Conservation (phyloP, 805 yeast genomes). For the Candida orba region DNA sequence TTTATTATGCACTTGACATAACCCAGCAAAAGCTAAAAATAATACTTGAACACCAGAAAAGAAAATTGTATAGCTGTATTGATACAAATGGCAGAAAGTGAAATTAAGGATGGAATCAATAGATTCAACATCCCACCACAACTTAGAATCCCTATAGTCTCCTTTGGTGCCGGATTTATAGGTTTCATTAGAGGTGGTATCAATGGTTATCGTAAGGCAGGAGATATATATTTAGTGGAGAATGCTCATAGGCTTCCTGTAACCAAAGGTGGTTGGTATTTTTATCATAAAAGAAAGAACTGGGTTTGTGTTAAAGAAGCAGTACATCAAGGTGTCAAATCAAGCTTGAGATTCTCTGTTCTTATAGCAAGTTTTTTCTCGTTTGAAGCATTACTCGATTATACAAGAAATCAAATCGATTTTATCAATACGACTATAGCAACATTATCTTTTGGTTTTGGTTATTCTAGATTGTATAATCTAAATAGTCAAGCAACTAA, state of each 20-base stretch:
- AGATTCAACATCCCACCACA: slow-evolving; percentile 45
- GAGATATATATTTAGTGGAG: slow-evolving; percentile 61
- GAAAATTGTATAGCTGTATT: no score
- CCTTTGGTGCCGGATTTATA: slow-evolving; percentile 31
- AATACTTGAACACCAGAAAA: background rate
- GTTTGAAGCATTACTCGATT: slow-evolving; percentile 56
- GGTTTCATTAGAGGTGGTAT: slow-evolving; percentile 53
- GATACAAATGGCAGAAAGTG: background rate
- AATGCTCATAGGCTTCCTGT: slow-evolving; percentile 77
- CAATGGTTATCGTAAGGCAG: slow-evolving; percentile 47
- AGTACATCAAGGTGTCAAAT: slow-evolving; percentile 37
- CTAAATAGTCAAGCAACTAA: slow-evolving; percentile 36
- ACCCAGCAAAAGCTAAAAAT: no score
- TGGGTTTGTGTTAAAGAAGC: slow-evolving; percentile 61
- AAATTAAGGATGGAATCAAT: background rate
- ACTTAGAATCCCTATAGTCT: slow-evolving; percentile 37
- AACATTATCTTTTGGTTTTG: slow-evolving; percentile 43
- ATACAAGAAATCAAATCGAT: slow-evolving; percentile 45
- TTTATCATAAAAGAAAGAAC: slow-evolving; percentile 77
- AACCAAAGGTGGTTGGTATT: slow-evolving; percentile 80
- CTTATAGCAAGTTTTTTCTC: slow-evolving; percentile 48
- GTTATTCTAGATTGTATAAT: slow-evolving; percentile 37
- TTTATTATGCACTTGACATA: no score
- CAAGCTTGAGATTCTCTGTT: slow-evolving; percentile 34
- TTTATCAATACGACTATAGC: slow-evolving; percentile 57